These are phyloP conservation scores for Chytriomyces sp. DNA, from an alignment of 192 early-diverging fungal genomes.

Conservation along the genomic window DNA sequence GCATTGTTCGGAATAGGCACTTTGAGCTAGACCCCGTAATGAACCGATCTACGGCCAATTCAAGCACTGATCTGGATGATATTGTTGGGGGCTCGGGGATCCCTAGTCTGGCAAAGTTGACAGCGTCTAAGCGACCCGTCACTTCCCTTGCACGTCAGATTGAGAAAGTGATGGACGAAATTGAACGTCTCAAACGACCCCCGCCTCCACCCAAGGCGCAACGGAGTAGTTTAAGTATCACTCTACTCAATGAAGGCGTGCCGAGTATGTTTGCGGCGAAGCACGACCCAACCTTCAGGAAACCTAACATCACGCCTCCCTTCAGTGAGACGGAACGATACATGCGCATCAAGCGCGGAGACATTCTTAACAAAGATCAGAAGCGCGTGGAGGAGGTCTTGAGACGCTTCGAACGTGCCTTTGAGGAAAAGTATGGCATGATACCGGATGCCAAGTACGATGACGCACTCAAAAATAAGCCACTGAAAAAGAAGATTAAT, in stretches of 20 bases:
- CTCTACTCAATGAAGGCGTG: slow-evolving; percentile 28
- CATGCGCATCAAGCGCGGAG: slow-evolving; percentile 11
- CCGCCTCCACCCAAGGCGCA: slow-evolving; percentile 20
- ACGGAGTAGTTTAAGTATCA: slow-evolving; percentile 17
- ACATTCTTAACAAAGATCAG: not conserved
- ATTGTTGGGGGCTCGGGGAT: not conserved
- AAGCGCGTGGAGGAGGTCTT: slow-evolving; percentile 1
- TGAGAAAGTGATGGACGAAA: slow-evolving; percentile 16
- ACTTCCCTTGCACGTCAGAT: slow-evolving; percentile 7
- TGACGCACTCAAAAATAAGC: not conserved
- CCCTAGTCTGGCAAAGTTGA: not conserved
- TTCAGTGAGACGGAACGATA: slow-evolving; percentile 23
- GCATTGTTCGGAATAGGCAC: not conserved
- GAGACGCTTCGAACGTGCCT: not conserved
- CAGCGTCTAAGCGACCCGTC: slow-evolving; percentile 5
- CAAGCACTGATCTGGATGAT: slow-evolving; percentile 3
- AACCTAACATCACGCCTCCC: slow-evolving; percentile 8
- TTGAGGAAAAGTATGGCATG: slow-evolving; percentile 8
- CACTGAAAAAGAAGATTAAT: not conserved
- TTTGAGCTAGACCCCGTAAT: slow-evolving; percentile 9
- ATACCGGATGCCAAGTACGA: no score
- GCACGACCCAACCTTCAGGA: slow-evolving; percentile 28
- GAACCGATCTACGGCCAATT: not conserved
- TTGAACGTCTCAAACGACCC: slow-evolving; percentile 9
- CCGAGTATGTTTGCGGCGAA: slow-evolving; percentile 21